Base-by-base conservation (phyloP, 352 stramenopile species). In the Pythium rhizo-oryzae region DNA sequence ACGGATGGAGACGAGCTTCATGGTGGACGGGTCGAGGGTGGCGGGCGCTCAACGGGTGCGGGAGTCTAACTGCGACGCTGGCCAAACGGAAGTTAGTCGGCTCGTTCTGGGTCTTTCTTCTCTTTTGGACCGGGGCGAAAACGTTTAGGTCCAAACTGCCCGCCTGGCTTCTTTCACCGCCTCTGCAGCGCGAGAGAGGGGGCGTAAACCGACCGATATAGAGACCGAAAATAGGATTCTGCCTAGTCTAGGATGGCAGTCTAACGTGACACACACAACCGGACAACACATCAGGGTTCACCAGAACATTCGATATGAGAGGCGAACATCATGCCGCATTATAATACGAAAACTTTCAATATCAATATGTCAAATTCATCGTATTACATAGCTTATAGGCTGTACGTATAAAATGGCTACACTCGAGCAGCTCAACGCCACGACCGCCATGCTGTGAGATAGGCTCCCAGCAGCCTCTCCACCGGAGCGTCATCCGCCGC, bases 1-100 rank as follows among this genome's bases (percentile, higher is more conserved):
- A 93, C 87, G 81, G 72, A 95, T 93, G 33, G 87, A 81, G 50
- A 95, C 83, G 77, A 95, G 91, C 82, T 95, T 95, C 84, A 95
- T 93, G 71, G 62, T 67, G 46, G 4, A 41, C 9, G 35, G 19
- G n/a, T n/a, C n/a, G n/a, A n/a, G n/a, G n/a, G n/a, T n/a, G 9
- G 49, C 21, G 15, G 6, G 39, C 39, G 33, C 33, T 59, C 41
- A 54, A 41, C 37, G 41, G 56, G 24, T 24, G 21, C 7, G 56
- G 35, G 24, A 30, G 54, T 60, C 55, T 62, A 62, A 52, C n/a
- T n/a, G 55, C 11, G 39, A 13, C 21, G 19, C n/a, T n/a, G 37
- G n/a, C 35, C 30, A 13, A 46, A 8, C n/a, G 54, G n/a, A 53
- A 25, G 52, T 28, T 44, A 46, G 33, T 46, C 39, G 39, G 46